A percentile compares a stretch with the other conserved stretches of the same genome.
Conservation (phyloP, 371 early-diverging fungal genomes). For the Conidiobolus coronatus region DNA sequence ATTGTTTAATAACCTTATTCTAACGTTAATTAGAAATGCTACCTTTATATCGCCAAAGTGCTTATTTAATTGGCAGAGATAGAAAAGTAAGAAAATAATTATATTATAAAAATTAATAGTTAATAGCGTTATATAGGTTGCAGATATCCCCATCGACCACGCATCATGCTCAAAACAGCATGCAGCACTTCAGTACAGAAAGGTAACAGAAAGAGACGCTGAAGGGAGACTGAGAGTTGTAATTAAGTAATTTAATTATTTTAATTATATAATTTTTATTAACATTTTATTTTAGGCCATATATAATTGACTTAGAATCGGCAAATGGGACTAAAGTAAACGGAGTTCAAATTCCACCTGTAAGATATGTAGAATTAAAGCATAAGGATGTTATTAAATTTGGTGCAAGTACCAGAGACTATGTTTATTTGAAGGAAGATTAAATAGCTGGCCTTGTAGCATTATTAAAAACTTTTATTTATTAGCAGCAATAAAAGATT, state of each 20-base stretch:
- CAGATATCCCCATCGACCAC: constrained; percentile 75
- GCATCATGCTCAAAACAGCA: constrained; percentile 76
- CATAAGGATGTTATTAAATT: constrained; percentile 64
- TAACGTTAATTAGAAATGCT: constrained; percentile 31
- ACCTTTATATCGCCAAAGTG: constrained; percentile 65
- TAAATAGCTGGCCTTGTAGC: background rate
- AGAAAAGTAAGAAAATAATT: constrained; percentile 28
- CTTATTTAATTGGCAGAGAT: constrained; percentile 75
- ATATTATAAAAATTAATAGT: background rate
- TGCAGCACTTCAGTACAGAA: constrained; percentile 70
- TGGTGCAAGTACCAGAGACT: constrained; percentile 75
- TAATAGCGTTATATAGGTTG: constrained; percentile 24
- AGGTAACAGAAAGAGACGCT: constrained; percentile 14
- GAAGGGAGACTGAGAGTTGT: constrained; percentile 12
- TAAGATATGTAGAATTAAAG: constrained; percentile 63
- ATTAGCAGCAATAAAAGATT: too few relatives aligned
- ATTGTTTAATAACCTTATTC: background rate
- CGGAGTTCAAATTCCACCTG: constrained; percentile 38
- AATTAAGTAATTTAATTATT: constrained; percentile 18
- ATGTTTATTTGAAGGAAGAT: constrained; percentile 62
- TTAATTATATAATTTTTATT: constrained; percentile 13
- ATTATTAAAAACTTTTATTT: too few relatives aligned
- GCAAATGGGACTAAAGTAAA: constrained; percentile 81
- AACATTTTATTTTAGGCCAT: constrained; percentile 32
- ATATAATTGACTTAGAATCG: constrained; percentile 81